Evolutionary conservation across 2,329 filamentous ascomycete genomes (phyloP), one percentile per base, ranked within the genome.

Genomic region (Colletotrichum tanaceti): DNA sequence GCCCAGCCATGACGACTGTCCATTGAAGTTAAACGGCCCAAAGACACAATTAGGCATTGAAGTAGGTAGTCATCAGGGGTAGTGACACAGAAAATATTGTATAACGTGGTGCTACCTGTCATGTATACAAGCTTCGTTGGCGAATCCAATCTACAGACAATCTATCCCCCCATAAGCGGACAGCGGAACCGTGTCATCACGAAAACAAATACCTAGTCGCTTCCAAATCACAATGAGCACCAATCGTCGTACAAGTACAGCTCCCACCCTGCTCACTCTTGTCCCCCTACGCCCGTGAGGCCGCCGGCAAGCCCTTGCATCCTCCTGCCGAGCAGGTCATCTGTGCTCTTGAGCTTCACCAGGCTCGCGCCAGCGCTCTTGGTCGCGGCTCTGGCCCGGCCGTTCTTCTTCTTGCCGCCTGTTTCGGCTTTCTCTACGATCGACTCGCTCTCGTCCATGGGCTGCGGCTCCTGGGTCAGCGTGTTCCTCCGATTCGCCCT

Each of bases 281-380:
- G 79, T 20, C 85, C 83, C 64, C 84, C 82, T 62, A 81, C 70
- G 14, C 86, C 84, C 28, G 85, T 86, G 74, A 89, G 73, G 0
- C 85, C 83, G 7, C 84, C 84, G 3, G 85, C 83, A 22, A 89
- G 79, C 1, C 87, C 87, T 65, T 88, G 83, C 87, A 89, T 89
- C 55, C 87, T 81, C 71, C 87, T 78, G 0, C 85, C 82, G 13
- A 89, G 79, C 72, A 89, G 73, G 72, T 89, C 87, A 66, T 89
- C 87, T 46, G 85, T 84, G 75, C 87, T 89, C 68, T 83, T 83
- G 57, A 89, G 79, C 77, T 84, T 86, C 16, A 86, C 78, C 38
- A 88, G 73, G 54, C 82, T 85, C 75, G 81, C 82, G 55, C 82
- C 80, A 72, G 80, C 87, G 71, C 74, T 78, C 75, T 49, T 76